phyloP scores from a whole-genome alignment of 169 alveolate species.

The Plasmodium blacklocki region DNA sequence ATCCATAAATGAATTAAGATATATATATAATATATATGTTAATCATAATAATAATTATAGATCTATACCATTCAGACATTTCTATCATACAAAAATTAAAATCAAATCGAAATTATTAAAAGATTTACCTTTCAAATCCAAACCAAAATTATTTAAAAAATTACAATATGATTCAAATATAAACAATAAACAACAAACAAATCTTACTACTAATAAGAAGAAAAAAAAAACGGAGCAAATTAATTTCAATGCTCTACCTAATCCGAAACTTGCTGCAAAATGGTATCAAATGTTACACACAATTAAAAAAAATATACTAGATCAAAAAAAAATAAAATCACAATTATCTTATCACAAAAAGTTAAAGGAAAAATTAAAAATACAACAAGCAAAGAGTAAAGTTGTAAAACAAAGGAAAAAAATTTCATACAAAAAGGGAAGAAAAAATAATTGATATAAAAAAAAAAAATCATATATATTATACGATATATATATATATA shows the following conservation, averaged over 20 bases:
- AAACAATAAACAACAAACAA: conserved; percentile 4
- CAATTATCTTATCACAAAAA: conserved; percentile 54
- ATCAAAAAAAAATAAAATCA: conserved; percentile 23
- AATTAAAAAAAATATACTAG: conserved; percentile 60
- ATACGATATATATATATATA: background rate
- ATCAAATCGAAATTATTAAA: conserved; percentile 89
- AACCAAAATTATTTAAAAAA: conserved; percentile 82
- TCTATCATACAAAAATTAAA: conserved; percentile 83
- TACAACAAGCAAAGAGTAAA: conserved; percentile 19
- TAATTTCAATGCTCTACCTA: conserved; percentile 86
- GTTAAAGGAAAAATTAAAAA: conserved; percentile 18
- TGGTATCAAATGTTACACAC: conserved; percentile 77
- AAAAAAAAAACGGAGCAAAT: conserved; percentile 77
- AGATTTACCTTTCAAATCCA: conserved; percentile 91
- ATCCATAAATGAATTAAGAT: conserved; percentile 91
- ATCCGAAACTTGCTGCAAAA: conserved; percentile 73
- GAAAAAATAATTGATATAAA: background rate
- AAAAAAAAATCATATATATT: too few relatives aligned
- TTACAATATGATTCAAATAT: background rate
- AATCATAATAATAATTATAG: conserved; percentile 87
- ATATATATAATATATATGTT: conserved; percentile 84
- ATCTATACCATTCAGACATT: conserved; percentile 81
- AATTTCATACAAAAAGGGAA: conserved; percentile 13
- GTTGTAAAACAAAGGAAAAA: conserved; percentile 40
- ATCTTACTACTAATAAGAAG: conserved; percentile 73